These are phyloP conservation scores for Sherardia arvensis DNA, from an alignment of 257 asterid species.

Conservation along the genomic window DNA sequence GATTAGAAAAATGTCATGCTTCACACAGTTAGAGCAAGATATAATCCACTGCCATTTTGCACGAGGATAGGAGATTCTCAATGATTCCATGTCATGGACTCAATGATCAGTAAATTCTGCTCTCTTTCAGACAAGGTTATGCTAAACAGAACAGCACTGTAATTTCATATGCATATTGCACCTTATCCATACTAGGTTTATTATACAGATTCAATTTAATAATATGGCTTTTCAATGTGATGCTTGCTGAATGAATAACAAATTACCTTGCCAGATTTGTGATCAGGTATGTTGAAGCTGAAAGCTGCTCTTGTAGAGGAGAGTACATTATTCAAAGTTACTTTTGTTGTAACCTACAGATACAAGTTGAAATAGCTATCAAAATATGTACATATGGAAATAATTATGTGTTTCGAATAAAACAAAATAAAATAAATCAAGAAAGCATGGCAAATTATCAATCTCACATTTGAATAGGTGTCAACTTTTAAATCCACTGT, in stretches of 20 bases:
- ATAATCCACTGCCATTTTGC: background rate
- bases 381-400: background rate
- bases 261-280: slow-evolving; percentile 80
- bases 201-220: background rate
- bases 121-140: background rate
- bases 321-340: slow-evolving; percentile 37
- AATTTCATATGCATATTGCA: background rate
- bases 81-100: background rate
- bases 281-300: slow-evolving; percentile 73
- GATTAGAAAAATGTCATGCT: background rate
- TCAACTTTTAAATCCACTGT: slow-evolving; percentile 72
- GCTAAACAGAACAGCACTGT: background rate
- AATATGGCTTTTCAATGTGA: background rate
- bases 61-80: background rate
- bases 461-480: slow-evolving; percentile 68
- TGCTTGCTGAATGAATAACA: background rate
- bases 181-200: background rate
- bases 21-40: background rate
- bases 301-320: slow-evolving; percentile 62
- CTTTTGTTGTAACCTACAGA: slow-evolving; percentile 62
- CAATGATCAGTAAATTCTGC: background rate
- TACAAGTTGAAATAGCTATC: slow-evolving; percentile 9
- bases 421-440: background rate
- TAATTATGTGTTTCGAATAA: background rate
- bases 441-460: slow-evolving; percentile 1